Evolutionary conservation across 2,329 filamentous ascomycete species (phyloP), one percentile per base, ranked within the genome.

Genomic region (Phialophora macrospora): DNA sequence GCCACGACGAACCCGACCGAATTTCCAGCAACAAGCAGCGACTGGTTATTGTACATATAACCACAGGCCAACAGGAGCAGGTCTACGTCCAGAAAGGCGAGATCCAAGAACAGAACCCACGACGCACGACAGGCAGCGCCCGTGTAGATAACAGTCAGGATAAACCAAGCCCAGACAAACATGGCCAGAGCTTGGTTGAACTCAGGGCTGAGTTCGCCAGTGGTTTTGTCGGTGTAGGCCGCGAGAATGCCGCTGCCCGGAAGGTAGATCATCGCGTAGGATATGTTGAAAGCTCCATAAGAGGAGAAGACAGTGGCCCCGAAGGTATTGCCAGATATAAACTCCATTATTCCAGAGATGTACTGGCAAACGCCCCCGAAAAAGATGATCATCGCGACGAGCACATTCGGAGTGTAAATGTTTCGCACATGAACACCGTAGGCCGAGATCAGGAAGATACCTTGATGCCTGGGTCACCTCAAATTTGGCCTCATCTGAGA

Each of bases 241-340:
- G 73, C 71, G 5, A 79, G 54, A 46, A 79, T 77, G 14, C 77
- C 77, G 11, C 74, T 73, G 3, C 76, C 77, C 6, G 77, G 77
- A 32, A 79, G 68, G 66, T 76, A 78, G 55, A 78, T 79, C 68
- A 77, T 72, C 8, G 77, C 76, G 62, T 79, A 79, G 7, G 75
- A 74, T 20, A 79, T 70, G 68, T 79, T 79, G 71, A 79, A 80
- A 30, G 76, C 77, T 44, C 72, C 77, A 62, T 79, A 79, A 20
- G 77, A 74, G 26, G 75, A 71, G 69, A 78, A 79, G 41, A 79
- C 74, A 30, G 77, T 78, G 44, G 77, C 77, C 62, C 76, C 75
- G 61, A 78, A 77, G 55, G 71, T 72, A 26, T 72, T 73, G 26
- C 70, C 70, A 2, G 69, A 61, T 20, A 72, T 63, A 32, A 74